Evolutionary conservation across 1,139 yeast species (phyloP).

Genomic region (Saccharomyces pastorianus): DNA sequence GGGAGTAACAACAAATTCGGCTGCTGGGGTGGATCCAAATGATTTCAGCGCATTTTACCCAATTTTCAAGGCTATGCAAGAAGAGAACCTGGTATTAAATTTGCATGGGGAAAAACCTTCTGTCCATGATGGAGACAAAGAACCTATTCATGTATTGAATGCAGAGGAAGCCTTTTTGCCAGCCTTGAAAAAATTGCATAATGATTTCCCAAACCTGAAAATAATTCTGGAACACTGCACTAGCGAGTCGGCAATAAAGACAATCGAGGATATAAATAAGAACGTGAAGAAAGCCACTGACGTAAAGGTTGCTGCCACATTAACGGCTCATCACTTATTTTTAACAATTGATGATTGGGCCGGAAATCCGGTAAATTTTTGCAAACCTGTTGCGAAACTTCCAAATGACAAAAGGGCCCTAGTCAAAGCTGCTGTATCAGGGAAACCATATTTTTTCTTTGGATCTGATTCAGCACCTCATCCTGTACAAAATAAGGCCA

Average conservation of each 20-base stretch:
- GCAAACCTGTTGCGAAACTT: constrained; percentile 95
- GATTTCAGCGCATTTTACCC: constrained; percentile 86
- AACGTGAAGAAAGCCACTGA: constrained; percentile 35
- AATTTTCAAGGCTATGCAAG: constrained; percentile 78
- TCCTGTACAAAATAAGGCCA: constrained; percentile 68
- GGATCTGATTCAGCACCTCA: constrained; percentile 99
- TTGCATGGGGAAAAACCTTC: constrained; percentile 95
- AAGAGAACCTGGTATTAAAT: constrained; percentile 66
- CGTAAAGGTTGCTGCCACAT: constrained; percentile 74
- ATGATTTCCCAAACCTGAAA: constrained; percentile 76
- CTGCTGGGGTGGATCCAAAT: constrained; percentile 88
- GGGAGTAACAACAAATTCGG: constrained; percentile 94
- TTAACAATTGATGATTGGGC: constrained; percentile 94
- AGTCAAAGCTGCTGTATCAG: constrained; percentile 82
- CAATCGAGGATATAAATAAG: constrained; percentile 61
- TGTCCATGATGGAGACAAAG: constrained; percentile 34
- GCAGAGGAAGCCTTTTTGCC: constrained; percentile 93
- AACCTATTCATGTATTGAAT: constrained; percentile 71
- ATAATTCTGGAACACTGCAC: constrained; percentile 95
- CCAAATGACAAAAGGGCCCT: constrained; percentile 78
- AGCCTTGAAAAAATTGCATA: constrained; percentile 71
- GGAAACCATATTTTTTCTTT: constrained; percentile 86
- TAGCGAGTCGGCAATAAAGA: constrained; percentile 75
- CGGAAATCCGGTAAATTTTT: constrained; percentile 86
- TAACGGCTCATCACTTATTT: constrained; percentile 90